Evolutionary conservation across 176 grass and related monocot species (phyloP).

Genomic region (Oryza punctata): DNA sequence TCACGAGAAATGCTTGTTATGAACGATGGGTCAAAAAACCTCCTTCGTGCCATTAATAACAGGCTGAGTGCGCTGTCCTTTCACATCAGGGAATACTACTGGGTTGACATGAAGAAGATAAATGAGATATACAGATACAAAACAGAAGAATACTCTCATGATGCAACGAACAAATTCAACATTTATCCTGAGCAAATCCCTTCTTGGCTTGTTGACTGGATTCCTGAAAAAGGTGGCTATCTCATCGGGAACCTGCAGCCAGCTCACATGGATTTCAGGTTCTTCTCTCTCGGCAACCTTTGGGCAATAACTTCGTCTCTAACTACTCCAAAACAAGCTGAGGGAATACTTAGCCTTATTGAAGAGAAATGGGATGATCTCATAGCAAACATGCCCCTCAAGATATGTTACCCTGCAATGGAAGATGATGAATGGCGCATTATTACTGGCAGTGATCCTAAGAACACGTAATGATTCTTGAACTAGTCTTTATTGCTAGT

Average conservation of each 20-base stretch:
- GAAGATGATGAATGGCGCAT: constrained; percentile 86
- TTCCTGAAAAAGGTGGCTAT: constrained; percentile 83
- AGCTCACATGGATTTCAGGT: constrained; percentile 91
- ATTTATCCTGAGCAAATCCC: constrained; percentile 90
- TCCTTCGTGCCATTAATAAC: constrained; percentile 76
- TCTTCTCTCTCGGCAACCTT: constrained; percentile 82
- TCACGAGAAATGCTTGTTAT: constrained; percentile 76
- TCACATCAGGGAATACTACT: constrained; percentile 84
- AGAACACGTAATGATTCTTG: constrained; percentile 68
- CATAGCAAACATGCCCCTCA: constrained; percentile 74
- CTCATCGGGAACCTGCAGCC: constrained; percentile 85
- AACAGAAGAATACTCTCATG: constrained; percentile 88
- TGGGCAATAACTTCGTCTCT: constrained; percentile 81
- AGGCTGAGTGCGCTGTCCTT: constrained; percentile 85
- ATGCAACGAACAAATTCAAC: constrained; percentile 89
- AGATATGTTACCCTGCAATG: constrained; percentile 81
- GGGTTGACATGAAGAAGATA: constrained; percentile 89
- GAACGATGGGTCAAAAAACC: constrained; percentile 59
- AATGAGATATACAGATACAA: constrained; percentile 92
- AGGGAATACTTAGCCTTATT: constrained; percentile 82
- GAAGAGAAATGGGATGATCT: constrained; percentile 91
- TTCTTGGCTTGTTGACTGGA: constrained; percentile 84
- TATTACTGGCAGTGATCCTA: constrained; percentile 89
- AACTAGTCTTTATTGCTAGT: constrained; percentile 2
- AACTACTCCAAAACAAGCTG: constrained; percentile 78